These are phyloP conservation scores for Spirogloea muscicola DNA, from an alignment of 139 green algal genomes.

Conservation along the genomic window DNA sequence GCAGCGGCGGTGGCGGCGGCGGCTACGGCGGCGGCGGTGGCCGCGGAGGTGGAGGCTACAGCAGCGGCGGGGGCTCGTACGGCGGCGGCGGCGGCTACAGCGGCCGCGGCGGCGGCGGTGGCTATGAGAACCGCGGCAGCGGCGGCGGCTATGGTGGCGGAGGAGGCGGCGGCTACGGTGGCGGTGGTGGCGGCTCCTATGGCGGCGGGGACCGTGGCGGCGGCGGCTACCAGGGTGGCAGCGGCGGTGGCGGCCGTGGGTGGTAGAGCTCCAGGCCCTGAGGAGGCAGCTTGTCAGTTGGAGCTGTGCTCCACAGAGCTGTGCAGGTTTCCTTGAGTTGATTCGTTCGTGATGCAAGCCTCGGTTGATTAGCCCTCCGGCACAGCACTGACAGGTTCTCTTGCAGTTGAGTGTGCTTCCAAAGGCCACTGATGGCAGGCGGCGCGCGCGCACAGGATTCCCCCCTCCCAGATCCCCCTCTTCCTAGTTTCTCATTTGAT, in stretches of 20 bases:
- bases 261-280: too few relatives aligned
- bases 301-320: too few relatives aligned
- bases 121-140: constrained; percentile 1
- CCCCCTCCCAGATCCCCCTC: too few relatives aligned
- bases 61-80: not conserved
- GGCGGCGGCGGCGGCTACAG: constrained; percentile 11
- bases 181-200: constrained; percentile 6
- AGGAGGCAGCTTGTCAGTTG: too few relatives aligned
- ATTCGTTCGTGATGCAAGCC: too few relatives aligned
- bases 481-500: too few relatives aligned
- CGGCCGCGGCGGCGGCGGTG: constrained; percentile 11
- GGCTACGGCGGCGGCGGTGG: constrained; percentile 1
- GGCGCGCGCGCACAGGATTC: too few relatives aligned
- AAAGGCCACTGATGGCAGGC: too few relatives aligned
- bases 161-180: constrained; percentile 8
- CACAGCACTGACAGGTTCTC: too few relatives aligned
- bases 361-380: too few relatives aligned
- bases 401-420: too few relatives aligned
- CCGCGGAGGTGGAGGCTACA: constrained; percentile 2
- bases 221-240: constrained; percentile 2
- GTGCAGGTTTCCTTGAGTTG: too few relatives aligned
- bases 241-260: constrained; percentile 10
- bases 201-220: not conserved
- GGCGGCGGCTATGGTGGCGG: constrained; percentile 11
- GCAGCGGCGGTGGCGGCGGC: constrained; percentile 1